Percentiles rank a stretch among this genome's conserved stretches.
Evolutionary conservation across 495 filamentous ascomycete genomes (phyloP).

Genomic region (Astrocystis sublimbata): DNA sequence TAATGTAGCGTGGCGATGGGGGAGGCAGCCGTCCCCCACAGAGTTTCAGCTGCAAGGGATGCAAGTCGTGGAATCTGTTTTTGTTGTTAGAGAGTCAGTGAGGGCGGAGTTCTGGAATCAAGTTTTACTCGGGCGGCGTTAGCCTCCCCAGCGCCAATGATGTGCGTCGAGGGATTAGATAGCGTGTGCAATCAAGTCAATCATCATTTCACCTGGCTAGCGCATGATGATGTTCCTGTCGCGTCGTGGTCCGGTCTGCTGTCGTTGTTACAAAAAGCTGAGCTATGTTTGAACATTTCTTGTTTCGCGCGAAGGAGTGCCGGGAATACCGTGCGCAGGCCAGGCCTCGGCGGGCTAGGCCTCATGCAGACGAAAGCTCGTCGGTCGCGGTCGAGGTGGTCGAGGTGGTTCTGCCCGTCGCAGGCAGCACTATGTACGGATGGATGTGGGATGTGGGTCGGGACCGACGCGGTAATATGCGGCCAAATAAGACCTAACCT

Average conservation of each 20-base stretch:
- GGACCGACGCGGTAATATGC: background rate
- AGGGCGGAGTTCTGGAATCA: background rate
- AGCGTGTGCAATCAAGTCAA: background rate
- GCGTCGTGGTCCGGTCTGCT: background rate
- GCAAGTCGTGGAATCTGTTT: background rate
- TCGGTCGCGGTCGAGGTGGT: too few species aligned
- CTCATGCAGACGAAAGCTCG: background rate
- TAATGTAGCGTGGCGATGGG: background rate
- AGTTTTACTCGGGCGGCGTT: background rate
- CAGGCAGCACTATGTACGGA: background rate
- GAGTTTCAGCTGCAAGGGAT: background rate
- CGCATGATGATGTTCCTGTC: background rate
- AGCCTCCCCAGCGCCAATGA: background rate
- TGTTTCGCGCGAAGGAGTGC: background rate
- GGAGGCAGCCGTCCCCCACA: background rate
- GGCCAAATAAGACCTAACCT: too few species aligned
- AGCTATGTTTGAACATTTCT: background rate
- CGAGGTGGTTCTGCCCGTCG: too few species aligned
- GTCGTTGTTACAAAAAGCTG: background rate
- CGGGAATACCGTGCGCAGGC: background rate
- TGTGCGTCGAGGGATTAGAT: background rate
- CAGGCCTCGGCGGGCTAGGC: too few species aligned
- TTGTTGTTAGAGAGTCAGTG: background rate
- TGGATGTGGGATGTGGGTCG: background rate
- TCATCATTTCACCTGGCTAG: background rate